phyloP scores from a whole-genome alignment of 768 basidiomycete species.

The Auricularia sp. region DNA sequence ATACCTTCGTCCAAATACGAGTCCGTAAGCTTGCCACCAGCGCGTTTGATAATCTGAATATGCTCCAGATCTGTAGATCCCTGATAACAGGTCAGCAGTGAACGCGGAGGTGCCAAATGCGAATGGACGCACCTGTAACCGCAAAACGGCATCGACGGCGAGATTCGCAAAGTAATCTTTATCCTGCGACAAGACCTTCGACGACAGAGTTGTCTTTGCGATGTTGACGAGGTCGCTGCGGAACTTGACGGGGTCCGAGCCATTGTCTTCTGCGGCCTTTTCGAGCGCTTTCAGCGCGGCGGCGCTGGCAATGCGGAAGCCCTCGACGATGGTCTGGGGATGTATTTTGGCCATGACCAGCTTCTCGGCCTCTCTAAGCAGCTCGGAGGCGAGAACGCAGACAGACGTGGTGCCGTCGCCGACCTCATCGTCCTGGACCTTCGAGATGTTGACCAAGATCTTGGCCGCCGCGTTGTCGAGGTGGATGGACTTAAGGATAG shows the following conservation, averaged over 20 bases:
- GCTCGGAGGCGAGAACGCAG: conserved; percentile 83
- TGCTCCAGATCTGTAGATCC: conserved; percentile 95
- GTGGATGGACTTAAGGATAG: conserved; percentile 93
- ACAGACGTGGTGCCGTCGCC: conserved; percentile 93
- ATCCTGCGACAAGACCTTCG: conserved; percentile 93
- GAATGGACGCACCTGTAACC: conserved; percentile 56
- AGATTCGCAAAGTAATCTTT: conserved; percentile 97
- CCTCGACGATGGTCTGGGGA: conserved; percentile 96
- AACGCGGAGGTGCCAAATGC: not conserved
- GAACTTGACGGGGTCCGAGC: conserved; percentile 64
- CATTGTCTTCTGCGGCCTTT: conserved; percentile 70
- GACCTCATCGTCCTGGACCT: conserved; percentile 99
- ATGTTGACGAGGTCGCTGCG: conserved; percentile 91
- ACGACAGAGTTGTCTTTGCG: conserved; percentile 88
- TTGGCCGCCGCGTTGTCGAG: conserved; percentile 98
- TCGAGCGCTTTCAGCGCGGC: conserved; percentile 82
- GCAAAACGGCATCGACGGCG: conserved; percentile 90
- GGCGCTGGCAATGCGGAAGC: conserved; percentile 82
- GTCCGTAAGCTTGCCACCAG: conserved; percentile 96
- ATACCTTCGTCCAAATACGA: conserved; percentile 94
- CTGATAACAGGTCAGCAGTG: conserved; percentile 26
- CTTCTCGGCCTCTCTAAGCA: conserved; percentile 92
- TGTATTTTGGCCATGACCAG: conserved; percentile 87
- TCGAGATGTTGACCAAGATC: conserved; percentile 98
- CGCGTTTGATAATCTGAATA: conserved; percentile 99